Conservation (phyloP, 148 eudicot species). For the Nepenthes mirabilis region DNA sequence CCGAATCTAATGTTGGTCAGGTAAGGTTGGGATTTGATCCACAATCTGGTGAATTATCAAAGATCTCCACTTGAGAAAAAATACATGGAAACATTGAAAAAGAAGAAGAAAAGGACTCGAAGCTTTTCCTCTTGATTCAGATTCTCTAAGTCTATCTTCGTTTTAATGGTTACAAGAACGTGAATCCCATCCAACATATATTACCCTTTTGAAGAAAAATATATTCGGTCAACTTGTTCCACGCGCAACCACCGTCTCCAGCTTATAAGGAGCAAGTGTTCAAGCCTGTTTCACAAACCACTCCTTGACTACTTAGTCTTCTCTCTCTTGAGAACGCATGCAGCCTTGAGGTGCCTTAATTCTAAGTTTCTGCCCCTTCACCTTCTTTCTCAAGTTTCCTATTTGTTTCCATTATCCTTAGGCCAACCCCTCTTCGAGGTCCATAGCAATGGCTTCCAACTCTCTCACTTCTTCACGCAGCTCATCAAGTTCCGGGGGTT, state of each 20-base stretch:
- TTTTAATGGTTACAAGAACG: constrained; percentile 7
- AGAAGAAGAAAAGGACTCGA: no score
- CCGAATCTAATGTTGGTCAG: no score
- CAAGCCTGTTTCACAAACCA: constrained; percentile 15
- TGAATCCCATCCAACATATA: constrained; percentile 18
- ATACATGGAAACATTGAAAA: no score
- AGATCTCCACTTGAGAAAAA: no score
- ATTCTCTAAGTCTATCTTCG: constrained; percentile 8
- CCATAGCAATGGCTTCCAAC: constrained; percentile 26
- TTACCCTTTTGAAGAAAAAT: constrained; percentile 6
- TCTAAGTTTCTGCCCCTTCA: neutral
- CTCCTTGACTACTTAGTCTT: constrained; percentile 11
- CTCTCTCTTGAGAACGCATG: constrained; percentile 10
- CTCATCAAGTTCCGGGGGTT: constrained; percentile 13
- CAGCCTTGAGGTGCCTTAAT: neutral
- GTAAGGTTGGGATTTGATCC: no score
- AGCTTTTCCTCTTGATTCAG: constrained; percentile 5
- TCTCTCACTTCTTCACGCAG: constrained; percentile 22
- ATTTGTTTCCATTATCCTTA: neutral
- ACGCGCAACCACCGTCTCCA: constrained; percentile 11
- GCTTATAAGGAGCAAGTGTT: constrained; percentile 19
- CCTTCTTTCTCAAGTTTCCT: no score
- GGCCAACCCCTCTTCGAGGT: neutral
- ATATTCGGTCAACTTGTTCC: constrained; percentile 25
- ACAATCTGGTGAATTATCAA: no score